Conservation (phyloP, 78 protist genomes). For the Pelomyxa schiedti region DNA sequence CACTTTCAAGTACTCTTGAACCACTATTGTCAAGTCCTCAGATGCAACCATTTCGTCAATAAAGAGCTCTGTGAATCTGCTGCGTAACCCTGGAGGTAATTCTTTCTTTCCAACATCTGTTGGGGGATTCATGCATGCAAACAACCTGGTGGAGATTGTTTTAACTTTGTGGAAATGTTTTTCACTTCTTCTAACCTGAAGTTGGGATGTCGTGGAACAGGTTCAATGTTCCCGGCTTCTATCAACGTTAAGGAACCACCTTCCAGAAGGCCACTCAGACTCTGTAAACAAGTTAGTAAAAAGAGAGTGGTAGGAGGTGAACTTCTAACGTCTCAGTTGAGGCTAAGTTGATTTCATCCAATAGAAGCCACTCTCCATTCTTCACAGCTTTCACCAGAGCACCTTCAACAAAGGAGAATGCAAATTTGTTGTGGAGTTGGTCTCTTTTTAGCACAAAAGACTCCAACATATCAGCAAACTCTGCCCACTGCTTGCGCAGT, state of each 20-base stretch:
- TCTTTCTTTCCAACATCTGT: constrained; percentile 97
- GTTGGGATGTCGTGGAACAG: constrained; percentile 80
- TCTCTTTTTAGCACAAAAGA: constrained; percentile 25
- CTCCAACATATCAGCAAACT: constrained; percentile 9
- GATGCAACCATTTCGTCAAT: constrained; percentile 68
- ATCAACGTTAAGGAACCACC: constrained; percentile 70
- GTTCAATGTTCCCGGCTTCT: constrained; percentile 80
- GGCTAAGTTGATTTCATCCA: constrained; percentile 98
- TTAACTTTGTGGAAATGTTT: no score
- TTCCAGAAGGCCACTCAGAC: constrained; percentile 70
- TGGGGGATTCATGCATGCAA: constrained; percentile 99
- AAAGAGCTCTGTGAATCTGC: constrained; percentile 86
- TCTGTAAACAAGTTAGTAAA: no score
- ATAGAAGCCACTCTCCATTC: constrained; percentile 95
- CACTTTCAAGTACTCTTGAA: constrained; percentile 17
- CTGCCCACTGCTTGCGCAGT: constrained; percentile 23
- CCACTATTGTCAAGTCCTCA: constrained; percentile 71
- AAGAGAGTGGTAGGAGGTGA: constrained; percentile 9
- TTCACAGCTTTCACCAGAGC: constrained; percentile 75
- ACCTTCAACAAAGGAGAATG: constrained; percentile 88
- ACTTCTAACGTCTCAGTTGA: constrained; percentile 89
- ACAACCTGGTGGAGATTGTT: no score
- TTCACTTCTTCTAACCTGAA: no score
- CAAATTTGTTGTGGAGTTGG: constrained; percentile 37
- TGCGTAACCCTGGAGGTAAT: constrained; percentile 70